These are phyloP conservation scores for Calonectria ilicicola DNA, from an alignment of 2,329 filamentous ascomycete genomes.

Conservation along the genomic window DNA sequence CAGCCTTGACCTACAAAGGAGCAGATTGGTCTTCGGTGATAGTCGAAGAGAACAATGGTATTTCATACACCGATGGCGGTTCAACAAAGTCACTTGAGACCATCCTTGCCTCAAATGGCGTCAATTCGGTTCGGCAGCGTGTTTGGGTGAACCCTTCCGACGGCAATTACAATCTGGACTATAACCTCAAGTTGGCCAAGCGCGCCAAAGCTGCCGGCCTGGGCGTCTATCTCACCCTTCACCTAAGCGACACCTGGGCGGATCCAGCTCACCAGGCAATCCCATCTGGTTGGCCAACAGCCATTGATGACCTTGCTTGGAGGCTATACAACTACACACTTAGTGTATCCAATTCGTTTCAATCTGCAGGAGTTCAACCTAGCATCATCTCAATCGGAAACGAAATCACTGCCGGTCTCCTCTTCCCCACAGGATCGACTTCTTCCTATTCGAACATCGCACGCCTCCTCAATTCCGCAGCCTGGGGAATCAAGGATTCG, in stretches of 20 bases:
- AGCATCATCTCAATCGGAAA: conserved; percentile 79
- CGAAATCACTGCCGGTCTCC: conserved; percentile 75
- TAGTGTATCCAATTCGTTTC: conserved; percentile 71
- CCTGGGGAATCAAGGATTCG: conserved; percentile 74
- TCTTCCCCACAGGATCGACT: conserved; percentile 71
- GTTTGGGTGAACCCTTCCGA: conserved; percentile 77
- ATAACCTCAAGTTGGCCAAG: conserved; percentile 76
- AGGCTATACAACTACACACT: conserved; percentile 78
- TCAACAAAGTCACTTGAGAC: conserved; percentile 67
- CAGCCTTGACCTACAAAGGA: conserved; percentile 71
- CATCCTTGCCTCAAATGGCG: conserved; percentile 71
- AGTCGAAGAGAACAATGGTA: conserved; percentile 71
- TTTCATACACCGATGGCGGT: conserved; percentile 71
- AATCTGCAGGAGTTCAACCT: conserved; percentile 64
- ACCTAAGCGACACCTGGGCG: conserved; percentile 79
- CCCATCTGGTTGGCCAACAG: conserved; percentile 73
- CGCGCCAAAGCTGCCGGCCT: conserved; percentile 73
- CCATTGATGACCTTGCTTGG: conserved; percentile 69
- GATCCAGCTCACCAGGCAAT: conserved; percentile 73
- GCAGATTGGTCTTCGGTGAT: conserved; percentile 78
- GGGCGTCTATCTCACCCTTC: conserved; percentile 71
- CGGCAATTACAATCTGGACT: conserved; percentile 75
- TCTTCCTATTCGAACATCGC: conserved; percentile 71
- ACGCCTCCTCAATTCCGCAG: conserved; percentile 71
- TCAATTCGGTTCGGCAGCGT: conserved; percentile 78